These are phyloP conservation scores for Colletotrichum abscissum DNA, from an alignment of 2,329 filamentous ascomycete genomes.

Conservation along the genomic window DNA sequence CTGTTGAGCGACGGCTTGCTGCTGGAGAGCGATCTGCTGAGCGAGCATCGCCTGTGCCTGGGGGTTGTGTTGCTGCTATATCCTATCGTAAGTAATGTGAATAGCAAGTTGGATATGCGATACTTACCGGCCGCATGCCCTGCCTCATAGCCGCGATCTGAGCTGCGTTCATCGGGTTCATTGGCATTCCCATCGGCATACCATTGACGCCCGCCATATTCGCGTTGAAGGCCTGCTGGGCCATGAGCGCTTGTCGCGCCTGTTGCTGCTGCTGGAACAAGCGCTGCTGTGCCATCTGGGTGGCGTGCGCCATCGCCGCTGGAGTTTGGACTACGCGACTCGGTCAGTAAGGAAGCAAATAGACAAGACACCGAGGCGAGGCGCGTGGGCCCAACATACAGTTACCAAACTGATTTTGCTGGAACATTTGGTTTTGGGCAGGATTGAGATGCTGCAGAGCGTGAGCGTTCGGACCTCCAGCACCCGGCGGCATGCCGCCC, in stretches of 20 bases:
- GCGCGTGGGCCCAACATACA: constrained; percentile 24
- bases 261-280: constrained; percentile 66
- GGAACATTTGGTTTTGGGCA: constrained; percentile 67
- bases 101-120: not conserved
- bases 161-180: constrained; percentile 59
- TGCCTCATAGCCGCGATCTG: constrained; percentile 64
- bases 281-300: constrained; percentile 65
- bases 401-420: constrained; percentile 58
- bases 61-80: constrained; percentile 36
- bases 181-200: constrained; percentile 65
- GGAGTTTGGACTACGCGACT: constrained; percentile 47
- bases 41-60: constrained; percentile 54
- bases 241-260: constrained; percentile 63
- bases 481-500: constrained; percentile 79
- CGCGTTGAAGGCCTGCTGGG: constrained; percentile 61
- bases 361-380: not conserved
- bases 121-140: constrained; percentile 56
- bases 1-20: constrained; percentile 44
- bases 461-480: constrained; percentile 72
- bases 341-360: constrained; percentile 2
- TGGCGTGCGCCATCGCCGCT: constrained; percentile 51
- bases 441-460: constrained; percentile 79
- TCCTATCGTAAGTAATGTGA: not conserved
- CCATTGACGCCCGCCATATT: constrained; percentile 59
- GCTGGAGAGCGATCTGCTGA: constrained; percentile 60